Evolutionary conservation across 495 filamentous ascomycete genomes (phyloP).

Genomic region (Tuber magnatum): DNA sequence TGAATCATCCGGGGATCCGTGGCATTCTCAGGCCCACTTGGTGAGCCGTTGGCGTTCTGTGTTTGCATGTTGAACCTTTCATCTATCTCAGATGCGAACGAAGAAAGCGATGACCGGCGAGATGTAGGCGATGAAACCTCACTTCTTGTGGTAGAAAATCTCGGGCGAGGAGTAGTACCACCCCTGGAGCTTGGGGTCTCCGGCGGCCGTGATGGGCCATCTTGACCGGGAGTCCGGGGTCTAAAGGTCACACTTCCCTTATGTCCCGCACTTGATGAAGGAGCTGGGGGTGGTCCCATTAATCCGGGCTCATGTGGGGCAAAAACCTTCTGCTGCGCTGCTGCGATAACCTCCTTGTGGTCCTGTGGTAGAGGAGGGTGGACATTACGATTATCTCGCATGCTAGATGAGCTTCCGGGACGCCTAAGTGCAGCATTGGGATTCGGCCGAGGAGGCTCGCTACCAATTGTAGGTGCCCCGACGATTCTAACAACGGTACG

Average conservation of each 20-base stretch:
- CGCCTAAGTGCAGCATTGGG: constrained; percentile 44
- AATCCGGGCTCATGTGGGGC: constrained; percentile 42
- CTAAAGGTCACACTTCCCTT: constrained; percentile 45
- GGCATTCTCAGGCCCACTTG: constrained; percentile 43
- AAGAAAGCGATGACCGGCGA: constrained; percentile 81
- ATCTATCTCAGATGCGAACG: constrained; percentile 89
- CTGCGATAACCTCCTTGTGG: constrained; percentile 75
- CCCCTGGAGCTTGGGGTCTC: constrained; percentile 43
- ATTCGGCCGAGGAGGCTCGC: constrained; percentile 10
- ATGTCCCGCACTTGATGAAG: constrained; percentile 67
- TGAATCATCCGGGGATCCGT: constrained; percentile 98
- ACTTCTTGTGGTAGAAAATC: constrained; percentile 49
- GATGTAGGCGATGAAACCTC: constrained; percentile 48
- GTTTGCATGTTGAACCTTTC: constrained; percentile 71
- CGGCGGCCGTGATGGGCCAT: constrained; percentile 35
- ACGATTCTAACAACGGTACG: constrained; percentile 8
- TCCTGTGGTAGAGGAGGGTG: constrained; percentile 74
- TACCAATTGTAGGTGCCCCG: not conserved
- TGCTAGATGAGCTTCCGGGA: constrained; percentile 65
- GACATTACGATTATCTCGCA: constrained; percentile 46
- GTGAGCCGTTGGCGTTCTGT: constrained; percentile 39
- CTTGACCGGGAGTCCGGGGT: constrained; percentile 59
- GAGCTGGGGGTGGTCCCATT: constrained; percentile 82
- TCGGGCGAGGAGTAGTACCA: constrained; percentile 54
- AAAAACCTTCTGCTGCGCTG: constrained; percentile 50